Percentiles rank a stretch among this genome's conserved stretches.
Conservation (phyloP, 495 filamentous ascomycete species). For the Poronia punctata region DNA sequence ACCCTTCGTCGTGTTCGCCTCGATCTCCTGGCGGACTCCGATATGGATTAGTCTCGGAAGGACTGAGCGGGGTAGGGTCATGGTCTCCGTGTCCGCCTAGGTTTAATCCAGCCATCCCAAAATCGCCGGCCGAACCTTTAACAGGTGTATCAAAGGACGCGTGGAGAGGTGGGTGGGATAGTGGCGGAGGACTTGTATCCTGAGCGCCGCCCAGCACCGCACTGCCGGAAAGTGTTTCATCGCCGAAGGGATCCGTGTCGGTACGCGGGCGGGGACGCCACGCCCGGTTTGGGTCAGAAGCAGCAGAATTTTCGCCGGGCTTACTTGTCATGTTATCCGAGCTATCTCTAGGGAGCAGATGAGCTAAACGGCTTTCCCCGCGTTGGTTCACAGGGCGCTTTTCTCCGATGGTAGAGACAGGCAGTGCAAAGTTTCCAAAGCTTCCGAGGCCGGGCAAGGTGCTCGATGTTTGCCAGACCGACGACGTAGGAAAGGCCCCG, state of each 20-base stretch:
- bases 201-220: slow-evolving; percentile 72
- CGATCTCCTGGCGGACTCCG: slow-evolving; percentile 85
- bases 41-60: slow-evolving; percentile 96
- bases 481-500: slow-evolving; percentile 42
- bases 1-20: slow-evolving; percentile 59
- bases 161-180: slow-evolving; percentile 30
- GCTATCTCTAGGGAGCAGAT: slow-evolving; percentile 71
- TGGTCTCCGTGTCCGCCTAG: slow-evolving; percentile 45
- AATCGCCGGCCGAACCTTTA: slow-evolving; percentile 51
- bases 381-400: slow-evolving; percentile 66
- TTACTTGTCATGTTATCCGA: slow-evolving; percentile 53
- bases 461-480: slow-evolving; percentile 61
- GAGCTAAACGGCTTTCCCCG: slow-evolving; percentile 77
- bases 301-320: slow-evolving; percentile 24
- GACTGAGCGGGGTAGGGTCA: slow-evolving; percentile 60
- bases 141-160: slow-evolving; percentile 49
- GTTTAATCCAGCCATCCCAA: slow-evolving; percentile 77
- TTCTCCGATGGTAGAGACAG: slow-evolving; percentile 50
- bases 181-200: slow-evolving; percentile 58
- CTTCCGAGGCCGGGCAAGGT: slow-evolving; percentile 67
- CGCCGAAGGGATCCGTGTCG: slow-evolving; percentile 78
- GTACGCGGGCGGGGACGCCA: slow-evolving; percentile 54
- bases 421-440: slow-evolving; percentile 78
- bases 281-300: slow-evolving; percentile 27
- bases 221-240: slow-evolving; percentile 60